Evolutionary conservation across 2,329 filamentous ascomycete genomes (phyloP).

Genomic region (Ophiosphaerella herpotricha): DNA sequence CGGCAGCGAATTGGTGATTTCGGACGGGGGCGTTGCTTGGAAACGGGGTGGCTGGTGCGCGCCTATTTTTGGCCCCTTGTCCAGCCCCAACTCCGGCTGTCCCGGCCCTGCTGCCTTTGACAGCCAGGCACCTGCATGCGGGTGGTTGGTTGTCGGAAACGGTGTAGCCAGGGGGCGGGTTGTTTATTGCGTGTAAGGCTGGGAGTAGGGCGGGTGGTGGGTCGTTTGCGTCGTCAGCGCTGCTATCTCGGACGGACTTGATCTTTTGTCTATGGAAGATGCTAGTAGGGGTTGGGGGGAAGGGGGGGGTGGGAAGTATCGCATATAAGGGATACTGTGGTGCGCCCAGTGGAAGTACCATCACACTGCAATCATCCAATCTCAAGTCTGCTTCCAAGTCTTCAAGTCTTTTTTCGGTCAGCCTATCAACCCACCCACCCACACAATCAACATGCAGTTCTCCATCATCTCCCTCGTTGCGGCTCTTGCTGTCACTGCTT

Average conservation of each 20-base stretch:
- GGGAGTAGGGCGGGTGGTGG: background rate
- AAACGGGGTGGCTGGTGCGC: background rate
- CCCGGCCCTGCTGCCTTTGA: background rate
- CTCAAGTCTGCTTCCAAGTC: background rate
- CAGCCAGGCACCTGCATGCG: background rate
- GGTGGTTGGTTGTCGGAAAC: too few relatives aligned
- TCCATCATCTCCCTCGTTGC: conserved; percentile 27
- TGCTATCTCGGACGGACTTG: background rate
- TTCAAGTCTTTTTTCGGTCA: background rate
- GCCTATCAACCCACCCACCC: background rate
- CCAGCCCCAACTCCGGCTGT: background rate
- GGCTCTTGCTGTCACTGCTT: conserved; percentile 32
- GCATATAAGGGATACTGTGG: conserved; percentile 1
- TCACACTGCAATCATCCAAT: background rate
- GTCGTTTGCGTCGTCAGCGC: background rate
- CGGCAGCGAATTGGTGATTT: too few relatives aligned
- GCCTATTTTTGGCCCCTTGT: background rate
- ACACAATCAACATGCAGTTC: conserved; percentile 36
- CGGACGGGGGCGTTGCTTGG: background rate
- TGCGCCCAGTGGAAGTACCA: background rate
- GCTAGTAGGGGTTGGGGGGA: background rate
- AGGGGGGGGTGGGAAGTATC: background rate
- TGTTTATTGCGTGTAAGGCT: background rate
- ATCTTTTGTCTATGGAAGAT: background rate
- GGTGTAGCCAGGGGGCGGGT: too few relatives aligned